A percentile compares a stretch with the other conserved stretches of the same genome.
These are phyloP conservation scores for Balakata baccata DNA, from an alignment of 345 rosid species.

Conservation along the genomic window DNA sequence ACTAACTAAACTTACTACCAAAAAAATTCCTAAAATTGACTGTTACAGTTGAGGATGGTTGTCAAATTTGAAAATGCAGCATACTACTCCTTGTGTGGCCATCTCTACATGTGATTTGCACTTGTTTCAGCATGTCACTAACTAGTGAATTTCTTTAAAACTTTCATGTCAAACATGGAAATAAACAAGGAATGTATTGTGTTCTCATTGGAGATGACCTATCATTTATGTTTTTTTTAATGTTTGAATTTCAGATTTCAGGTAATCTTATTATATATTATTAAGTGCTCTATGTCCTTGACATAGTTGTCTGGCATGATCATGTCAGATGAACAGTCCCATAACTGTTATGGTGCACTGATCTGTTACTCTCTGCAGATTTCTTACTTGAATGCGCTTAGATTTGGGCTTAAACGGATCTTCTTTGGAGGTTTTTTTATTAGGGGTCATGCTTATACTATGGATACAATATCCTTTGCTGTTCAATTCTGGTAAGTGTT, in stretches of 20 bases:
- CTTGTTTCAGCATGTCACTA: too few species aligned
- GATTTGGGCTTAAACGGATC: conserved; percentile 88
- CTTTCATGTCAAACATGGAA: neutral
- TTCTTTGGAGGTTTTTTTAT: conserved; percentile 98
- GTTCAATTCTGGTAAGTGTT: conserved; percentile 81
- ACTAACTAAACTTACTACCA: neutral
- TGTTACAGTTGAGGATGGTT: too few species aligned
- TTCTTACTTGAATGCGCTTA: conserved; percentile 86
- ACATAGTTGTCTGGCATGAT: conserved; percentile 6
- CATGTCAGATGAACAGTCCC: neutral
- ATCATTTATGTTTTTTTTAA: neutral
- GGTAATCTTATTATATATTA: neutral
- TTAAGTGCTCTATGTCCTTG: conserved; percentile 14
- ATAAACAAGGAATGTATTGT: neutral
- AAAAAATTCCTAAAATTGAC: neutral
- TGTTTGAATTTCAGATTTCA: neutral
- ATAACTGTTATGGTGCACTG: conserved; percentile 4
- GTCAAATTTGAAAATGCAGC: too few species aligned
- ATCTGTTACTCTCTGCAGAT: conserved; percentile 47
- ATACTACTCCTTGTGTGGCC: too few species aligned
- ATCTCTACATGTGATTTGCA: too few species aligned
- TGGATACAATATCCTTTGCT: conserved; percentile 99
- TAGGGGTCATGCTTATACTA: conserved; percentile 98
- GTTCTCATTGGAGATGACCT: neutral
- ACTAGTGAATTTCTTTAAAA: too few species aligned